Base-by-base conservation (phyloP, 2,329 filamentous ascomycete species). In the Hymenoscyphus albidus region DNA sequence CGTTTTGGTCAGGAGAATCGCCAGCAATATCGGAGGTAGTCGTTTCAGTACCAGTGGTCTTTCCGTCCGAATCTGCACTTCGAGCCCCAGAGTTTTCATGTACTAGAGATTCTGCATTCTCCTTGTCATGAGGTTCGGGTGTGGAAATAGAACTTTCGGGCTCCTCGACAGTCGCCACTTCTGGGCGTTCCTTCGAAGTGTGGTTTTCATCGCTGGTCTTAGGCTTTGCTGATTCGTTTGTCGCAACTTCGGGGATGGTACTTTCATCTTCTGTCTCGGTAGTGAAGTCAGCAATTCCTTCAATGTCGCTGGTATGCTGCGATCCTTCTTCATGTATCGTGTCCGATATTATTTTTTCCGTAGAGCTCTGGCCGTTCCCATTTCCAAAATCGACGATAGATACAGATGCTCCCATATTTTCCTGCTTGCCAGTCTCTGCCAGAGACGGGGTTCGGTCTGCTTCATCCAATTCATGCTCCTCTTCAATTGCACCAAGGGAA, bases 401-500 rank as follows among this genome's bases (percentile, higher is more conserved):
- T 51, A 12, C n/a, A 22, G 44, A 51, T 51, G 44, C 18, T 16
- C 22, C 44, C 44, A 18, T 22, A 27, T 22, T 18, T 51, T 51
- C 44, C 18, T 51, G 5, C 44, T 16, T 51, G 5, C 3, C 18
- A 12, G 6, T 27, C n/a, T 51, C 44, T 10, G 44, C 18, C 22
- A 51, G 44, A 18, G 22, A 12, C n/a, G 44, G n/a, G 3, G 18
- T 51, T 13, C 44, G 44, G 10, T 27, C 44, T 51, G 67, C 63
- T 3, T 63, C 54, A 5, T 68, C 64, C n/a, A 70, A 63, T 12
- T 67, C 66, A 55, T 71, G 63, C 27, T 71, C 71, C 65, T 74
- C 71, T 1, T 61, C 55, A 27, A 73, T 72, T 7, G 71, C 67
- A 40, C 65, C 63, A 22, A 74, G 68, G 55, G 68, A 70, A 54